phyloP scores from a whole-genome alignment of 73 alveolate species.

The Paramecium sonneborni region DNA sequence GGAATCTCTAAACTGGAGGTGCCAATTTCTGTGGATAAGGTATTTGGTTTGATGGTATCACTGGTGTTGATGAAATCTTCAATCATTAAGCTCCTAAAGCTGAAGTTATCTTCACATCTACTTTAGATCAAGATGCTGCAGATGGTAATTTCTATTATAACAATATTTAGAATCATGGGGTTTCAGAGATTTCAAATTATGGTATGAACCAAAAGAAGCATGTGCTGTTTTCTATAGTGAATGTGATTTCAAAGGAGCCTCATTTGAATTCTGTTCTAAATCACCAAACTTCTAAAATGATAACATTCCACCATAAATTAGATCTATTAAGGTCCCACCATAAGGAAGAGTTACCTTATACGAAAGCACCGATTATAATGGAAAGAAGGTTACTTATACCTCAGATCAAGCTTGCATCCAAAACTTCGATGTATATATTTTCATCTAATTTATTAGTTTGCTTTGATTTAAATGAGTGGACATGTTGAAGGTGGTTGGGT shows the following conservation, averaged over 20 bases:
- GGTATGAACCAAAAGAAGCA: constrained; percentile 55
- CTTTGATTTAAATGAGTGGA: constrained; percentile 3
- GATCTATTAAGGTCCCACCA: constrained; percentile 54
- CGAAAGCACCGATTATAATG: constrained; percentile 48
- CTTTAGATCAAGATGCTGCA: constrained; percentile 42
- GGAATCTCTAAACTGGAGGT: constrained; percentile 52
- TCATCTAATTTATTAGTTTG: neutral
- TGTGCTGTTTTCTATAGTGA: constrained; percentile 49
- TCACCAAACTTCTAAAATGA: constrained; percentile 55
- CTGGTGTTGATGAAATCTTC: constrained; percentile 26
- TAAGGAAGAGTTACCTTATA: constrained; percentile 46
- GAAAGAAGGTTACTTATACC: constrained; percentile 40
- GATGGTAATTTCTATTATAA: neutral
- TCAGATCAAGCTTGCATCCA: constrained; percentile 11
- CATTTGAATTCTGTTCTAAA: constrained; percentile 51
- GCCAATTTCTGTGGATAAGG: constrained; percentile 44
- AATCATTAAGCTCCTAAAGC: neutral
- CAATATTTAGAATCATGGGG: constrained; percentile 43
- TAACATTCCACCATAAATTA: constrained; percentile 33
- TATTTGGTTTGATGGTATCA: neutral
- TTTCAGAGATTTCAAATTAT: constrained; percentile 54
- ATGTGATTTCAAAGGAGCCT: constrained; percentile 48
- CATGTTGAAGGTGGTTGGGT: constrained; percentile 37
- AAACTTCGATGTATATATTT: constrained; percentile 9
- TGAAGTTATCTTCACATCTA: constrained; percentile 2